phyloP scores from a whole-genome alignment of 495 filamentous ascomycete species.

The Aspergillus baeticus region DNA sequence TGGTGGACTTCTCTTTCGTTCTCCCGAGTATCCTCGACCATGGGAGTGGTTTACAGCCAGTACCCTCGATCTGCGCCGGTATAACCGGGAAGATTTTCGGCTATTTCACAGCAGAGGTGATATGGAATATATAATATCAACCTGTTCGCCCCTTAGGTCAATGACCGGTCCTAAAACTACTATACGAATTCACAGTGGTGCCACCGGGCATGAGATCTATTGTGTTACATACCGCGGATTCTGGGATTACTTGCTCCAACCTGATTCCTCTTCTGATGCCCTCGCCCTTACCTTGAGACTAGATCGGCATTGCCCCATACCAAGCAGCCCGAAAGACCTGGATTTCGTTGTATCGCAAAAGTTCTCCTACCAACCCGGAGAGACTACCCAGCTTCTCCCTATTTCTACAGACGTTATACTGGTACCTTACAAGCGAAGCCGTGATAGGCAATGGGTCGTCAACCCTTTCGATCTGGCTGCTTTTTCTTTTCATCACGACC shows the following conservation, averaged over 20 bases:
- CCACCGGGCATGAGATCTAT: too few relatives aligned
- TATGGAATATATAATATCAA: neutral
- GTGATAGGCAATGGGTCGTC: too few relatives aligned
- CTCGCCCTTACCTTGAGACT: too few relatives aligned
- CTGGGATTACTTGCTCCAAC: too few relatives aligned
- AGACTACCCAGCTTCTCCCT: neutral
- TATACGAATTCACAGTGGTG: too few relatives aligned
- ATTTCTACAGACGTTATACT: neutral
- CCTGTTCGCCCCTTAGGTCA: too few relatives aligned
- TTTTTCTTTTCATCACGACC: neutral
- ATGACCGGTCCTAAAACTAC: too few relatives aligned
- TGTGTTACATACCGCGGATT: too few relatives aligned
- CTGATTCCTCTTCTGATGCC: too few relatives aligned
- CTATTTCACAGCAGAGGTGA: neutral
- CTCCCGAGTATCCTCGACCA: neutral
- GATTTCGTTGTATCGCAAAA: neutral
- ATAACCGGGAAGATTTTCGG: neutral
- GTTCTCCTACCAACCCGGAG: neutral
- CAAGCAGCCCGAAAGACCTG: too few relatives aligned
- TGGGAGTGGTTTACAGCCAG: neutral
- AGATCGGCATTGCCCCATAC: too few relatives aligned
- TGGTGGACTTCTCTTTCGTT: neutral
- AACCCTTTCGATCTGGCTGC: neutral
- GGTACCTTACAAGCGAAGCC: neutral
- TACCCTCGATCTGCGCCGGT: neutral